Base-by-base conservation (phyloP, 345 rosid species). In the Kernera saxatilis region DNA sequence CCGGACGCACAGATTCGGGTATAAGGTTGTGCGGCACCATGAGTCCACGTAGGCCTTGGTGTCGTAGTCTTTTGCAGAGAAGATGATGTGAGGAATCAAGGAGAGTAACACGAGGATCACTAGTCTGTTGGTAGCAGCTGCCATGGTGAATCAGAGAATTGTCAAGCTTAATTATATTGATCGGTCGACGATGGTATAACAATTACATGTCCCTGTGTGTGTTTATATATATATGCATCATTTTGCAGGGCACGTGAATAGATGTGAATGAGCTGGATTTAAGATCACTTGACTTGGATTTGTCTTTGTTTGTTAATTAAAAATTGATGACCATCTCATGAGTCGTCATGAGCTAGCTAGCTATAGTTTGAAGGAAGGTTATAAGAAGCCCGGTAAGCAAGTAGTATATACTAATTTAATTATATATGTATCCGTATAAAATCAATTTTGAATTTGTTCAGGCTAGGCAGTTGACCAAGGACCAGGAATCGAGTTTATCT, bases 1-100 rank as follows among this genome's bases (percentile, higher is more conserved):
- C 26, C 77, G 79, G 55, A 85, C 68, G 65, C 98, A 91, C 0
- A 93, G 61, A 46, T 70, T 32, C 0, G 66, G 92, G 36, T 84
- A 93, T 7, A 76, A 85, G 51, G 96, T 91, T 25, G 73, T 57
- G 27, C 46, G 67, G 82, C 98, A 93, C 12, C 85, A 72, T 36
- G 77, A 72, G 49, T 72, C 79, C 48, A 91, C 67, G 73, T 83
- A 81, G 39, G 82, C 44, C 61, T 69, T 63, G 1, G 79, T 17
- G 53, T 54, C 23, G 46, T 75, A 62, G 23, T 27, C 35, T 69
- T 63, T 69, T 55, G 58, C 21, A 4, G 66, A 48, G 26, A 39
- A n/a, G 30, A 76, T 15, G 71, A 46, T 27, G 54, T 33, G 33
- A 27, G 78, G 63, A 63, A 74, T 48, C 54, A 60, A 35, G 51